Percentiles rank a stretch among this genome's conserved stretches.
Conservation (phyloP, 257 asterid species). For the Nicotiana knightiana region DNA sequence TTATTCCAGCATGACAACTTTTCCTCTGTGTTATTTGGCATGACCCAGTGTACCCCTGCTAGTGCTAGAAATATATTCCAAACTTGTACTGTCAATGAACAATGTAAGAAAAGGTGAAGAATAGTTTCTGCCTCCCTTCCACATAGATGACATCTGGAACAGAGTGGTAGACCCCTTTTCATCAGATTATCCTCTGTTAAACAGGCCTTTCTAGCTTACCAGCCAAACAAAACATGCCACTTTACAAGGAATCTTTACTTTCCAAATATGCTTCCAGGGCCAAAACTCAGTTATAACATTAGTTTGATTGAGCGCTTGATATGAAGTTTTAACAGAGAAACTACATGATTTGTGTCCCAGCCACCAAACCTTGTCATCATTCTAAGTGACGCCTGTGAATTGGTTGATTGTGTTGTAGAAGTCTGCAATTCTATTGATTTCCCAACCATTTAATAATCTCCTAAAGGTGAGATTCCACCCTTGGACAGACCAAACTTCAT, state of each 20-base stretch:
- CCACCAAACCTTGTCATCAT: not conserved
- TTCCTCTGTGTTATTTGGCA: not conserved
- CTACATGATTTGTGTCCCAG: not conserved
- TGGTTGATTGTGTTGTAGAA: not conserved
- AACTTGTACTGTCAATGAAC: not conserved
- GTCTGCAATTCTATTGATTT: not conserved
- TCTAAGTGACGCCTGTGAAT: not conserved
- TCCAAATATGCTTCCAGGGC: not conserved
- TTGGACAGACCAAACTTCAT: not conserved
- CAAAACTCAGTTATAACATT: not conserved
- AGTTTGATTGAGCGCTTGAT: not conserved
- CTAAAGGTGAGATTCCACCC: not conserved
- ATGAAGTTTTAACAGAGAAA: not conserved
- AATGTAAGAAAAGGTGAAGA: not conserved
- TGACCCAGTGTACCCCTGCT: not conserved
- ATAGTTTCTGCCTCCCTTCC: not conserved
- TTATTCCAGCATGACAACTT: not conserved
- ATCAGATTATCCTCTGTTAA: not conserved
- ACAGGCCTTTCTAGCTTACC: not conserved
- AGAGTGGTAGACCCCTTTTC: not conserved
- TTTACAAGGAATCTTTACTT: not conserved
- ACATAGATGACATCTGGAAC: not conserved
- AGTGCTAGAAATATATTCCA: not conserved
- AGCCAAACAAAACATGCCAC: not conserved
- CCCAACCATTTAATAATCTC: not conserved